Conservation (phyloP, 108 stramenopile genomes). For the Discostella pseudostelligera region DNA sequence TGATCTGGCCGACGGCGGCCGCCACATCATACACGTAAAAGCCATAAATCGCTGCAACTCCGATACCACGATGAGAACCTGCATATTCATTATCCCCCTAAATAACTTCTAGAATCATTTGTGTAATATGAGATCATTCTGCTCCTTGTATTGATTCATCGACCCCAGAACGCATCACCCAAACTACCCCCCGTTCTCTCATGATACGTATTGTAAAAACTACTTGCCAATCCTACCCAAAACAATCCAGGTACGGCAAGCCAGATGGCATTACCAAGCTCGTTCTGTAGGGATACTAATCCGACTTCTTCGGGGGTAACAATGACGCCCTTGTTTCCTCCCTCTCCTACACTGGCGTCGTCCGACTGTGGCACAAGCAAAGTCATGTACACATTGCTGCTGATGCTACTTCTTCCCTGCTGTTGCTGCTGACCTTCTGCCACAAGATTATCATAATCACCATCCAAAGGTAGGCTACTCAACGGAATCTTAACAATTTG, state of each 20-base stretch:
- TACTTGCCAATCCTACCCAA: constrained; percentile 49
- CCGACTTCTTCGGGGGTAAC: constrained; percentile 65
- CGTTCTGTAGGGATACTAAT: constrained; percentile 38
- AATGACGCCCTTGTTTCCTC: constrained; percentile 32
- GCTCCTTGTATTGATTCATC: too few species aligned
- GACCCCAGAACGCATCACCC: constrained; percentile 58
- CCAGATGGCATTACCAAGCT: constrained; percentile 39
- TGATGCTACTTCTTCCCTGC: too few species aligned
- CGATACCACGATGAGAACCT: too few species aligned
- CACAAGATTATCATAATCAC: constrained; percentile 1
- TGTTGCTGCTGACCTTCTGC: not conserved
- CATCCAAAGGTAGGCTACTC: constrained; percentile 10
- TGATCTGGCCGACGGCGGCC: too few species aligned
- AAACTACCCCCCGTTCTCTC: constrained; percentile 58
- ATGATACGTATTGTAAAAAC: constrained; percentile 54
- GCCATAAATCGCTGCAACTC: too few species aligned
- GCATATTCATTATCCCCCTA: too few species aligned
- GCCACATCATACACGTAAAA: too few species aligned
- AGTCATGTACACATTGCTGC: constrained; percentile 26
- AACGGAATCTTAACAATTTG: constrained; percentile 36
- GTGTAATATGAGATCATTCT: too few species aligned
- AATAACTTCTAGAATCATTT: too few species aligned
- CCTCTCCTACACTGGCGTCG: not conserved
- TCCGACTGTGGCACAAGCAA: constrained; percentile 35
- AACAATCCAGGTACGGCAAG: constrained; percentile 62